Conservation (phyloP, 257 asterid species). For the Salvia splendens region DNA sequence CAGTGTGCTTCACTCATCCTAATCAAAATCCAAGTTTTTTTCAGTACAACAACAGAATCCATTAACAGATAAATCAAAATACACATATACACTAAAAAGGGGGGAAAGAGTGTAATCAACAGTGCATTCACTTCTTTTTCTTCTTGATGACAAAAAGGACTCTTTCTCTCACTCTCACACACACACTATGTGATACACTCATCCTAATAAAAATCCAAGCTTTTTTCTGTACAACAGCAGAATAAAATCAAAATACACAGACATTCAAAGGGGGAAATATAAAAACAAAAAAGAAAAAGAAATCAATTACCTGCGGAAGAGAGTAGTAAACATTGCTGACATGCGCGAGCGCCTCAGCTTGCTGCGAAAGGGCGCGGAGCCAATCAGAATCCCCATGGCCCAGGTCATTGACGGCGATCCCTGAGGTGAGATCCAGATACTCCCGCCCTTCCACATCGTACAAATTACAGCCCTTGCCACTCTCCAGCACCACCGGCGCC, state of each 20-base stretch:
- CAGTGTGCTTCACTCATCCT: neutral
- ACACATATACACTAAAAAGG: too few species aligned
- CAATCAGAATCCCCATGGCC: slow-evolving; percentile 94
- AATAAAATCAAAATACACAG: neutral
- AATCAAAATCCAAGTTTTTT: slow-evolving; percentile 19
- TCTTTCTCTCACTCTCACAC: neutral
- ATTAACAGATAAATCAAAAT: too few species aligned
- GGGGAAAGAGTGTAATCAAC: neutral
- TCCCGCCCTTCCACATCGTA: slow-evolving; percentile 85
- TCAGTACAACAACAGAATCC: neutral
- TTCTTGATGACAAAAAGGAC: slow-evolving; percentile 2
- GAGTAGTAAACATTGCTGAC: slow-evolving; percentile 79
- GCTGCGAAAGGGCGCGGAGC: slow-evolving; percentile 64
- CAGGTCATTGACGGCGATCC: slow-evolving; percentile 90
- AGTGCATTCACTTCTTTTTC: neutral
- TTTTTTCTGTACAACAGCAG: neutral
- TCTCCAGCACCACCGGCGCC: slow-evolving; percentile 60
- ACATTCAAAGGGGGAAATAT: neutral
- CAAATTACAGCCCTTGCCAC: slow-evolving; percentile 83
- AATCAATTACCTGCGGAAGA: slow-evolving; percentile 61
- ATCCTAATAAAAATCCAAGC: slow-evolving; percentile 19
- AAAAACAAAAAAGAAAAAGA: neutral
- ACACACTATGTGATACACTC: neutral
- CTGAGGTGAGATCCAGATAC: slow-evolving; percentile 83
- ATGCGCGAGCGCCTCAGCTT: slow-evolving; percentile 69